These are phyloP conservation scores for Termitomyces sp. DNA, from an alignment of 768 basidiomycete genomes.

Conservation along the genomic window DNA sequence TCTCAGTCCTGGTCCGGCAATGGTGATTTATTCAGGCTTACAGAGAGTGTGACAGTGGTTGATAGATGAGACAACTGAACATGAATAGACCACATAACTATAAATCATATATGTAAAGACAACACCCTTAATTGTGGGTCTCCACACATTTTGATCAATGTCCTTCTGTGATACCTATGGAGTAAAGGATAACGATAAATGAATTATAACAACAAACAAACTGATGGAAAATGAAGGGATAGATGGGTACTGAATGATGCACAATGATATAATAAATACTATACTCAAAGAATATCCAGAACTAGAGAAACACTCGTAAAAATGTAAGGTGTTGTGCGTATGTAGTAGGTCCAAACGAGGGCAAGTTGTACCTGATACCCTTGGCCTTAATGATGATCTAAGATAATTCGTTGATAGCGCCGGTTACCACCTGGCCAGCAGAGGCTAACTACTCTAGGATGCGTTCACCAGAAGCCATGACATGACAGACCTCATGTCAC, in stretches of 20 bases:
- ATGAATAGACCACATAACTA: too few relatives aligned
- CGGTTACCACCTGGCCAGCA: constrained; percentile 11
- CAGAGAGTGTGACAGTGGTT: too few relatives aligned
- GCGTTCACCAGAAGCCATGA: not conserved
- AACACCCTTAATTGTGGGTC: too few relatives aligned
- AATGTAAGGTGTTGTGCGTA: not conserved
- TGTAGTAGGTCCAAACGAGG: not conserved
- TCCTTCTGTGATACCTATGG: not conserved
- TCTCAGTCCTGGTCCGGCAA: too few relatives aligned
- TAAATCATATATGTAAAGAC: too few relatives aligned
- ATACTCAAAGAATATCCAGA: not conserved
- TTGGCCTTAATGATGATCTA: constrained; percentile 16
- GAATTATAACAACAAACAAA: not conserved
- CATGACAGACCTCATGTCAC: constrained; percentile 4
- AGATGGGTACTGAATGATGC: not conserved
- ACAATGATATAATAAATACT: not conserved
- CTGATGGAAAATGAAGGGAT: not conserved
- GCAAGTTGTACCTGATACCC: constrained; percentile 12
- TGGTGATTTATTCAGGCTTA: too few relatives aligned
- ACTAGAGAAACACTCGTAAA: not conserved
- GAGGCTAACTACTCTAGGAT: constrained; percentile 20
- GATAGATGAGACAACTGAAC: too few relatives aligned
- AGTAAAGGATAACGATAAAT: not conserved
- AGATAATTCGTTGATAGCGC: constrained; percentile 13
- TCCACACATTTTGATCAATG: not conserved